Evolutionary conservation across 805 yeast species (phyloP).

Genomic region (Candida dendrica): DNA sequence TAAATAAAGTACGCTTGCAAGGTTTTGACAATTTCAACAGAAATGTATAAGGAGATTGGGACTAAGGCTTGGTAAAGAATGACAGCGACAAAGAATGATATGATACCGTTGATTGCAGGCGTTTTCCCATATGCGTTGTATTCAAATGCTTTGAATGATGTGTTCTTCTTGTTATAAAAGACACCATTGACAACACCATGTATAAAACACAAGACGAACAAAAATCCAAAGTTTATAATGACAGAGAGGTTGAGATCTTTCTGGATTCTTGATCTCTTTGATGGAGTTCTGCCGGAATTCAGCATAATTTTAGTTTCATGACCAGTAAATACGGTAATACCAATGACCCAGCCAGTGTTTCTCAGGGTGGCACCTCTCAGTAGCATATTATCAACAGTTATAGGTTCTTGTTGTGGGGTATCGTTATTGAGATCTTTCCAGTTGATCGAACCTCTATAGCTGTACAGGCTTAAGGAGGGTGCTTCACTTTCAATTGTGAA

Average conservation of each 20-base stretch:
- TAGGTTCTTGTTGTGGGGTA: constrained; percentile 42
- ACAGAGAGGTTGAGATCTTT: constrained; percentile 67
- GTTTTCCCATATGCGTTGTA: constrained; percentile 60
- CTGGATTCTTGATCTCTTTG: constrained; percentile 70
- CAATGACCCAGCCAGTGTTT: constrained; percentile 78
- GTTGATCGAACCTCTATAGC: constrained; percentile 64
- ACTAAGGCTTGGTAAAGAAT: constrained; percentile 74
- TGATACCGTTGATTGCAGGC: constrained; percentile 60
- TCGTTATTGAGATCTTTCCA: constrained; percentile 28
- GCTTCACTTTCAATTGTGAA: constrained; percentile 75
- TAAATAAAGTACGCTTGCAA: constrained; percentile 76
- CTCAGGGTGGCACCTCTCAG: constrained; percentile 69
- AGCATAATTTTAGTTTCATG: constrained; percentile 74
- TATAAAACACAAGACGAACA: constrained; percentile 59
- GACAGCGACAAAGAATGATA: constrained; percentile 67
- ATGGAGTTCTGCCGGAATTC: constrained; percentile 72
- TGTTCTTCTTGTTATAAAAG: constrained; percentile 38
- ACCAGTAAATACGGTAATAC: constrained; percentile 70
- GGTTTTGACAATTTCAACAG: constrained; percentile 76
- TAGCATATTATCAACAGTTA: constrained; percentile 59
- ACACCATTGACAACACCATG: constrained; percentile 70
- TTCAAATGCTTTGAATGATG: constrained; percentile 57
- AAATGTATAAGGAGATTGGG: constrained; percentile 75
- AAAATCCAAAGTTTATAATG: constrained; percentile 51
- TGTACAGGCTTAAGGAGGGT: constrained; percentile 69